Evolutionary conservation across 2,329 filamentous ascomycete genomes (phyloP), one percentile per base, ranked within the genome.

Genomic region (Dothistroma pini): DNA sequence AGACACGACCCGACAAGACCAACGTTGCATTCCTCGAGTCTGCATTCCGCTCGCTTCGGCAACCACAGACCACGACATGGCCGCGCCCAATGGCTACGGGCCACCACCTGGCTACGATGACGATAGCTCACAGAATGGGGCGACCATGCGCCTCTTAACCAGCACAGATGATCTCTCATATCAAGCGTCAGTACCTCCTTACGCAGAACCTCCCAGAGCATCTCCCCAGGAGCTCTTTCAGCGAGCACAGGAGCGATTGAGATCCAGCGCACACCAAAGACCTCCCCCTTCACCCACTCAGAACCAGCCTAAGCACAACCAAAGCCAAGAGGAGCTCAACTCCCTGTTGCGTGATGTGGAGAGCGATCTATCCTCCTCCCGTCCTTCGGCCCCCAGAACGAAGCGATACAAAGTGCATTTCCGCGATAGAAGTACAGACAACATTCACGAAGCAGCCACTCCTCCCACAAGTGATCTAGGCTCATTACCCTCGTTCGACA

Each of bases 121-220:
- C 50, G 67, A 69, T 29, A 69, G 72, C 19, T 71, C 72, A 34
- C 75, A 75, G 67, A 73, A 75, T 69, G 76, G 76, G 59, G 75
- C 78, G 58, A 79, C 77, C 51, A 81, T 82, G 79, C 78, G 80
- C 61, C 73, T 82, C 70, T 75, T 82, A 74, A 80, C 79, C 65
- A 76, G 77, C 64, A 72, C 70, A 47, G 78, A 81, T 57, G 76
- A 79, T 53, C 71, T 72, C 66, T 57, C 56, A 44, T 21, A 53
- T 53, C 62, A 54, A 58, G 60, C 63, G 57, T 65, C 65, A 65
- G 58, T 63, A 62, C 59, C 66, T 56, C 53, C 66, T 58, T 61
- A 59, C 56, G 48, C 60, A 55, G 48, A 62, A 29, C 54, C 60
- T 51, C 19, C 52, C 72, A 74, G 69, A 71, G 74, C 77, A 75